Conservation (phyloP, 495 filamentous ascomycete species). For the Neurospora cerealis region DNA sequence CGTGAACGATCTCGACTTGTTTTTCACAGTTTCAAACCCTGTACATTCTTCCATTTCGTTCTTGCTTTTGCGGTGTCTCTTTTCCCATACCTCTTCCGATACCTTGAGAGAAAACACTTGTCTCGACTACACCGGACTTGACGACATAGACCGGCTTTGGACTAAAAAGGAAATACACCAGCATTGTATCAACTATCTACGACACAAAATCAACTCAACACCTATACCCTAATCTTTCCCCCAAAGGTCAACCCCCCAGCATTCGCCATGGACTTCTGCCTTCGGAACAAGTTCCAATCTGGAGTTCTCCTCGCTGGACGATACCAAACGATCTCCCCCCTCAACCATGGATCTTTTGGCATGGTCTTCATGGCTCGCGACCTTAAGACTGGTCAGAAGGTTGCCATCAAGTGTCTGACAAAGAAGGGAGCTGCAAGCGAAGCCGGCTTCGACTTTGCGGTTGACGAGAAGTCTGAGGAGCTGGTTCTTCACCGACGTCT, state of each 20-base stretch:
- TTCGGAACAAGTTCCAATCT: constrained; percentile 61
- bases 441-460: constrained; percentile 42
- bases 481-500: constrained; percentile 70
- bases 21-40: constrained; percentile 32
- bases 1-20: constrained; percentile 48
- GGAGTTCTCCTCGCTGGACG: constrained; percentile 73
- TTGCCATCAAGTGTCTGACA: constrained; percentile 90
- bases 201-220: constrained; percentile 2
- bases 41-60: constrained; percentile 28
- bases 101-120: constrained; percentile 4
- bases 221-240: constrained; percentile 19
- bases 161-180: constrained; percentile 17
- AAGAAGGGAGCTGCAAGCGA: constrained; percentile 55
- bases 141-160: constrained; percentile 34
- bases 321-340: constrained; percentile 80
- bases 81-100: constrained; percentile 7
- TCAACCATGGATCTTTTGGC: constrained; percentile 97
- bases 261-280: constrained; percentile 59
- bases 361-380: constrained; percentile 94
- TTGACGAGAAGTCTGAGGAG: constrained; percentile 84
- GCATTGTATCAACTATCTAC: constrained; percentile 25
- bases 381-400: constrained; percentile 57
- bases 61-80: constrained; percentile 15
- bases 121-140: constrained; percentile 19
- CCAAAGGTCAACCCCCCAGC: constrained; percentile 16